Percentiles rank a stretch among this genome's conserved stretches.
phyloP scores from a whole-genome alignment of 495 filamentous ascomycete genomes.

The Bacidia gigantensis region DNA sequence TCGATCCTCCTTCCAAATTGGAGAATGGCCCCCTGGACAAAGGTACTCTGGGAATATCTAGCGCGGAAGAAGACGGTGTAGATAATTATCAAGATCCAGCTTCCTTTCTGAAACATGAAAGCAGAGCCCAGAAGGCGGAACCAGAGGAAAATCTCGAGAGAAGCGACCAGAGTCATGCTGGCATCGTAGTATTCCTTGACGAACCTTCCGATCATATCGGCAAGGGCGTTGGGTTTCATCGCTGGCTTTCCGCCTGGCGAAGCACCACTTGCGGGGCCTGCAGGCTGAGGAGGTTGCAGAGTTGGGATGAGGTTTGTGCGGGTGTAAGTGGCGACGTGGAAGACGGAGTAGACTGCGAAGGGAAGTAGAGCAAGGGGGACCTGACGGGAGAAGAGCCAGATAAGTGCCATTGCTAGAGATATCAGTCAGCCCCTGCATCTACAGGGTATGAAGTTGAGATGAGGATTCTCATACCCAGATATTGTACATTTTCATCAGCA shows the following conservation, averaged over 20 bases:
- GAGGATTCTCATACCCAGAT: conserved; percentile 56
- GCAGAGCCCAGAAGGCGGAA: conserved; percentile 65
- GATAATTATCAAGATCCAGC: conserved; percentile 70
- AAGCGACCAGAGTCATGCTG: conserved; percentile 68
- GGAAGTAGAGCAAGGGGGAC: conserved; percentile 81
- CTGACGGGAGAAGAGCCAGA: conserved; percentile 89
- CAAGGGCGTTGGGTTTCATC: conserved; percentile 49
- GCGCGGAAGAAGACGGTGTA: conserved; percentile 91
- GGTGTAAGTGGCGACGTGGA: conserved; percentile 79
- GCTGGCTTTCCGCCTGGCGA: conserved; percentile 50
- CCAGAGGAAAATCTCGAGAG: conserved; percentile 67
- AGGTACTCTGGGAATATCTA: conserved; percentile 77
- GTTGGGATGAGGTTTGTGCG: conserved; percentile 42
- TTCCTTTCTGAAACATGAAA: conserved; percentile 74
- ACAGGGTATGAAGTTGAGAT: not conserved
- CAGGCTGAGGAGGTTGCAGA: conserved; percentile 28
- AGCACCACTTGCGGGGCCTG: conserved; percentile 36
- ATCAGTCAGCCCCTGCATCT: not conserved
- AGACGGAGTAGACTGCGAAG: conserved; percentile 92
- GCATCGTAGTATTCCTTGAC: conserved; percentile 96
- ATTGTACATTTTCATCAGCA: conserved; percentile 93
- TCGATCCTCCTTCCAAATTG: conserved; percentile 63
- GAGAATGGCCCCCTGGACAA: conserved; percentile 70
- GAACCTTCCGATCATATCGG: conserved; percentile 75
- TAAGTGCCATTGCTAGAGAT: conserved; percentile 68